Evolutionary conservation across 768 basidiomycete genomes (phyloP), one percentile per base, ranked within the genome.

Genomic region (Psilocybe tampanensis): DNA sequence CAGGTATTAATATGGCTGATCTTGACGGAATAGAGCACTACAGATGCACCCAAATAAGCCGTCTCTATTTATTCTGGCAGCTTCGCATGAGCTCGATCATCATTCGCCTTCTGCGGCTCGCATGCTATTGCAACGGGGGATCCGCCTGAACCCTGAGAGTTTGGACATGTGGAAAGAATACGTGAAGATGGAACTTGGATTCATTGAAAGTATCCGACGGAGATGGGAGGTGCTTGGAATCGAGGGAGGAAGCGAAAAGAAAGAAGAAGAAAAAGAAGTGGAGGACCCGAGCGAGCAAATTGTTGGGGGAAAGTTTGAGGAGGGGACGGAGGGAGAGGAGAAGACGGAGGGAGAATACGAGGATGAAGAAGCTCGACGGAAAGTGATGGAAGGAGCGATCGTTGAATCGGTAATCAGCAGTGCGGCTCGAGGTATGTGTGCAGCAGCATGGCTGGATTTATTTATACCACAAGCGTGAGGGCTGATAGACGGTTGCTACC

Each of bases 111-210:
- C 87, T n/a, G 82, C 90, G 0, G 93, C 94, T 9, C 89, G 95
- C 24, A 81, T 88, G 33, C 76, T 95, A 39, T 78, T 98, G 42
- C 91, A 95, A 60, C 86, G 95, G 6, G 95, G 95, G 12, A 79
- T 96, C 44, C 82, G 95, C 33, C 70, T 96, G 47, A 89, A 94
- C 62, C 74, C 79, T 12, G 83, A 88, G 51, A 90, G 85, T 60
- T 70, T 82, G 29, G 86, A 88, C 55, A 76, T 98, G 71, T 98
- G 95, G 95, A 78, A 79, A 19, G 94, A 95, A 71, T 96, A 95
- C 68, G 85, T 94, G 60, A 86, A 86, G 68, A 92, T 97, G 84
- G 95, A 98, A 69, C 73, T 95, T 4, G 86, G 86, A 2, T 96
- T 92, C 70, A 76, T 93, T 8, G 94, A 96, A 74, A 84, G 83